Evolutionary conservation across 306 rosid genomes (phyloP).

Genomic region (Sechiopsis laciniata): DNA sequence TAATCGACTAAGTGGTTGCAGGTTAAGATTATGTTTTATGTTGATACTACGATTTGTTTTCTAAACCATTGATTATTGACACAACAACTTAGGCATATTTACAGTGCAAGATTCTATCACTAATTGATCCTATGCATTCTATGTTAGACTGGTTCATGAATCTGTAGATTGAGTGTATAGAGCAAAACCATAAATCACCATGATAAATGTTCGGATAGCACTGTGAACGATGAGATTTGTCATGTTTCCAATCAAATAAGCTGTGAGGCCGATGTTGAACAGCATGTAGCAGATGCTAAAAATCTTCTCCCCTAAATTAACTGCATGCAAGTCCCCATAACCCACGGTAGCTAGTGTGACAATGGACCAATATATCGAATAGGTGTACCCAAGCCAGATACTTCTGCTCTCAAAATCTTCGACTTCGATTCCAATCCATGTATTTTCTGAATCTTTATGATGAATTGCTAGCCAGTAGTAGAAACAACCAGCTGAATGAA

Average conservation of each 20-base stretch:
- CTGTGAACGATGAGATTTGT: constrained; percentile 73
- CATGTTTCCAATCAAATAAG: constrained; percentile 88
- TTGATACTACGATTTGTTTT: background rate
- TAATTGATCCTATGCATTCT: background rate
- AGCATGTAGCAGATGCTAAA: constrained; percentile 66
- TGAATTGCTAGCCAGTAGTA: constrained; percentile 67
- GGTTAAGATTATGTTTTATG: background rate
- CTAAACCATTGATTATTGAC: background rate
- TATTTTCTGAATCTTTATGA: constrained; percentile 35
- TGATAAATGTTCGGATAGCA: constrained; percentile 53
- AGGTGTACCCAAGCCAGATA: constrained; percentile 57
- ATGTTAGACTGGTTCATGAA: background rate
- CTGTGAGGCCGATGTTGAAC: constrained; percentile 80
- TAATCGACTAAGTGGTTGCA: background rate
- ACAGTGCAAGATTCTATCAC: background rate
- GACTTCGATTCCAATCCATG: constrained; percentile 64
- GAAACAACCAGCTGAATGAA: constrained; percentile 82
- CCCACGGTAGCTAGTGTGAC: constrained; percentile 84
- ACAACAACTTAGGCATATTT: background rate
- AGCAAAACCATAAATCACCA: constrained; percentile 30
- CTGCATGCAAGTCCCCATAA: constrained; percentile 84
- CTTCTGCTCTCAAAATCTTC: constrained; percentile 41
- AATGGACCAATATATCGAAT: constrained; percentile 75
- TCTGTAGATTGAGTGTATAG: background rate
- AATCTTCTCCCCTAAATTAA: constrained; percentile 59